These are phyloP conservation scores for Candida sphagnicola DNA, from an alignment of 805 yeast genomes.

Conservation along the genomic window DNA sequence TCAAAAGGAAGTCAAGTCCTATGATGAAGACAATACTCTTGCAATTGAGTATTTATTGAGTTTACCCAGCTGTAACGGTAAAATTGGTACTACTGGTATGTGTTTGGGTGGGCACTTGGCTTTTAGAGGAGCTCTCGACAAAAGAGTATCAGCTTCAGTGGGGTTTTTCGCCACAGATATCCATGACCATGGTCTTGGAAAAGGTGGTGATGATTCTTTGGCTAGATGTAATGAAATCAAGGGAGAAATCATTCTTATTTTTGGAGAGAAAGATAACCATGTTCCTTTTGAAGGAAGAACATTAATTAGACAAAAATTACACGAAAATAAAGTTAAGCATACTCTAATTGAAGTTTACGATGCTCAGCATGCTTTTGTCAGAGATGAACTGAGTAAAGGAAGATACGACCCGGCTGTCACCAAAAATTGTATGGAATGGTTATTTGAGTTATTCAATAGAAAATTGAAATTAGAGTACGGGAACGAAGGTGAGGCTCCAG, in stretches of 20 bases:
- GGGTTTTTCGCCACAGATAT: constrained; percentile 82
- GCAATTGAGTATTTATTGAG: constrained; percentile 58
- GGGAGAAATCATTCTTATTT: constrained; percentile 62
- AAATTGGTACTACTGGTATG: constrained; percentile 82
- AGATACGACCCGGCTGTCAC: constrained; percentile 79
- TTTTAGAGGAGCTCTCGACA: constrained; percentile 62
- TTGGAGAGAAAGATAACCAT: constrained; percentile 77
- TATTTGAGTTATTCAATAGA: constrained; percentile 68
- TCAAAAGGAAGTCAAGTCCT: constrained; percentile 63
- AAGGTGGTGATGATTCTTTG: constrained; percentile 66
- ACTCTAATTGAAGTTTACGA: constrained; percentile 72
- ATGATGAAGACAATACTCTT: constrained; percentile 69
- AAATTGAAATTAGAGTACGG: constrained; percentile 65
- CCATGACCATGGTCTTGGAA: constrained; percentile 63
- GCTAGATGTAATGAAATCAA: constrained; percentile 50
- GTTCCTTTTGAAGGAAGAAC: constrained; percentile 78
- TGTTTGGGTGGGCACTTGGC: constrained; percentile 85
- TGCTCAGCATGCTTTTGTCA: constrained; percentile 81
- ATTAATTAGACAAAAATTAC: constrained; percentile 56
- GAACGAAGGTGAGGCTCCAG: constrained; percentile 48
- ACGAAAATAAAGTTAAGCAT: constrained; percentile 57
- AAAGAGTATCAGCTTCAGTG: constrained; percentile 61
- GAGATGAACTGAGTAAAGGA: constrained; percentile 79
- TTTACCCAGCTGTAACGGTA: constrained; percentile 64
- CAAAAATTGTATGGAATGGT: constrained; percentile 59